Evolutionary conservation across 2,329 filamentous ascomycete species (phyloP).

Genomic region (Coniochaeta sp.): DNA sequence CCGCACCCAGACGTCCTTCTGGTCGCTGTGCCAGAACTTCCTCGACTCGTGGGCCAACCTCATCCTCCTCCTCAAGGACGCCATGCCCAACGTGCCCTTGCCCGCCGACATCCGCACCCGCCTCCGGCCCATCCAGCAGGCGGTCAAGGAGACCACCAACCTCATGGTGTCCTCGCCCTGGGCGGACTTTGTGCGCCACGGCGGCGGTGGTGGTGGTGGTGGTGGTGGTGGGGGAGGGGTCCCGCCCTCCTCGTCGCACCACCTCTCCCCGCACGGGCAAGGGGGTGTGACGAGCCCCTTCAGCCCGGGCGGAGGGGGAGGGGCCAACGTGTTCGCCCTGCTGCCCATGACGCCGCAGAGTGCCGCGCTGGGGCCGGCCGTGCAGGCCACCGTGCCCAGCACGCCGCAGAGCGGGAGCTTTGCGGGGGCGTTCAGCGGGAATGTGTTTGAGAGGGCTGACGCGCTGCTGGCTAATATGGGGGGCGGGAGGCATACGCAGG

Average conservation of each 20-base stretch:
- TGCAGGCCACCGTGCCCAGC: slow-evolving; percentile 79
- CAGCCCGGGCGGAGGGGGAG: slow-evolving; percentile 1
- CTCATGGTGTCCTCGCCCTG: slow-evolving; percentile 58
- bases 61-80: slow-evolving; percentile 50
- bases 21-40: slow-evolving; percentile 68
- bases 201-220: too few species aligned
- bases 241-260: slow-evolving; percentile 20
- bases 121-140: slow-evolving; percentile 73
- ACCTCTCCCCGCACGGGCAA: slow-evolving; percentile 3
- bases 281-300: background rate
- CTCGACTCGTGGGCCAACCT: slow-evolving; percentile 63
- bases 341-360: slow-evolving; percentile 83
- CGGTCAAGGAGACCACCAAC: slow-evolving; percentile 71
- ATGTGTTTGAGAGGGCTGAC: slow-evolving; percentile 54
- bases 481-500: background rate
- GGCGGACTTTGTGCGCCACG: slow-evolving; percentile 30
- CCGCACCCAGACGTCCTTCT: slow-evolving; percentile 54
- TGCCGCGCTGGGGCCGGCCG: slow-evolving; percentile 80
- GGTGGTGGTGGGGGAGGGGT: too few species aligned
- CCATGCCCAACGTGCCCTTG: slow-evolving; percentile 42
- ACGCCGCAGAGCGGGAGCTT: slow-evolving; percentile 55
- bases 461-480: slow-evolving; percentile 32
- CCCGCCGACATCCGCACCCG: slow-evolving; percentile 63
- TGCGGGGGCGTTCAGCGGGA: slow-evolving; percentile 43
- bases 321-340: slow-evolving; percentile 11